Evolutionary conservation across 768 basidiomycete species (phyloP).

Genomic region (Tulasnella sp.): DNA sequence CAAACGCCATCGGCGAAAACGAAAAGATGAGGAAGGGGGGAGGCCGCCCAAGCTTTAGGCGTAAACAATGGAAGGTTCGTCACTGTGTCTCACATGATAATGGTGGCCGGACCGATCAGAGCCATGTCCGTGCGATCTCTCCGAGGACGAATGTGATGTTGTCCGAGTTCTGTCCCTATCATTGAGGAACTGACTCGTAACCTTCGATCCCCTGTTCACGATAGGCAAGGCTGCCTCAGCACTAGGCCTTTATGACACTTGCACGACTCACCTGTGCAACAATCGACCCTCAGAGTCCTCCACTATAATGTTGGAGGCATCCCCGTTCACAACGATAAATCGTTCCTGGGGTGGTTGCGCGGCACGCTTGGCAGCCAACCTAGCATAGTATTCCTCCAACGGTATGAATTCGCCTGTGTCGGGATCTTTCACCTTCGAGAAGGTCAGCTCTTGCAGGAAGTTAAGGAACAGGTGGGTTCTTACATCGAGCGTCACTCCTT

Average conservation of each 20-base stretch:
- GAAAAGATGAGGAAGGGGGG: background rate
- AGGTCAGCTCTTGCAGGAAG: background rate
- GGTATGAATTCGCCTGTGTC: slow-evolving; percentile 18
- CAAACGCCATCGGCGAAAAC: background rate
- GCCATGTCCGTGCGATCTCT: background rate
- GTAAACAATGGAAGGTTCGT: no score
- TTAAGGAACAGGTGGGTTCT: background rate
- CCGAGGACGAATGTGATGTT: background rate
- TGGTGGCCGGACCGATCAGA: slow-evolving; percentile 1
- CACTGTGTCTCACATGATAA: slow-evolving; percentile 15
- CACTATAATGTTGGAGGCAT: slow-evolving; percentile 12
- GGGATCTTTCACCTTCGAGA: slow-evolving; percentile 16
- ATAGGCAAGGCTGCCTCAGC: background rate
- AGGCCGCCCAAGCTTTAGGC: no score
- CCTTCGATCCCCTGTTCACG: background rate
- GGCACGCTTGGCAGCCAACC: background rate
- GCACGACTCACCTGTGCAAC: slow-evolving; percentile 7
- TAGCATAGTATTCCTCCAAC: slow-evolving; percentile 17
- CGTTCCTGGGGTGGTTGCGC: background rate
- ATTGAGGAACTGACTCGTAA: slow-evolving; percentile 7
- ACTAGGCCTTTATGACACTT: background rate
- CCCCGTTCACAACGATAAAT: slow-evolving; percentile 14
- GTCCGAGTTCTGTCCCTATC: background rate
- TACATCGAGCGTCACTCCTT: slow-evolving; percentile 18
- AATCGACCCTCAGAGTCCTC: slow-evolving; percentile 2